Base-by-base conservation (phyloP, 2,329 filamentous ascomycete species). In the Cordyceps javanica region DNA sequence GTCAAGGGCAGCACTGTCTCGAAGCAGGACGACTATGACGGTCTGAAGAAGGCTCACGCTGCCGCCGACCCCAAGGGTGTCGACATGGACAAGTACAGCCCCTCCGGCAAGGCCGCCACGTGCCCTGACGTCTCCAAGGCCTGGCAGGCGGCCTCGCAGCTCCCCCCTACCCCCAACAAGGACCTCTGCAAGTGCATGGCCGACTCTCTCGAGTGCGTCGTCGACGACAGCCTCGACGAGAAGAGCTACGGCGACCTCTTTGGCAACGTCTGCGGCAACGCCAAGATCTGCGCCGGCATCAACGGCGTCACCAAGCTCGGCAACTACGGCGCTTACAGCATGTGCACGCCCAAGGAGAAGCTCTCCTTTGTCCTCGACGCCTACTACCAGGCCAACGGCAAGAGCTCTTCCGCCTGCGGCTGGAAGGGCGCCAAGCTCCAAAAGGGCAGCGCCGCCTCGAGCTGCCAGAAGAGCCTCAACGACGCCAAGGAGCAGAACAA, bases 161-260 rank as follows among this genome's bases (percentile, higher is more conserved):
- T 99, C 34, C 94, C 94, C 28, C 93, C 92, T 10, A 83, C 82
- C 11, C 91, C 92, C 62, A 90, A 97, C 75, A 69, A 82, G 46
- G 68, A 83, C 45, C 85, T 96, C 48, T 99, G 94, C 81, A 73
- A 79, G 59, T 99, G 94, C 83, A 96, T 96, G 90, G 81, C 83
- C 71, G 77, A 82, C 62, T 85, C 84, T 45, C 77, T 96, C 58
- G 75, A 77, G 59, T 99, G 94, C 75, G 80, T 82, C 28, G 83
- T 91, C 60, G 77, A 81, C 46, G 72, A 78, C 48, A 72, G 73
- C 65, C 75, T 91, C 25, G 75, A 80, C 62, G 70, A 76, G 51
- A 77, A 85, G 55, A 75, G 83, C 58, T 88, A 84, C 66, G 82
- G 81, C 51, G 75, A 80, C 16, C 81, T 94, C 64, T 97, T 97